A percentile compares a stretch with the other conserved stretches of the same genome.
phyloP scores from a whole-genome alignment of 1,284 basidiomycete species.

The Apiotrichum sp. region DNA sequence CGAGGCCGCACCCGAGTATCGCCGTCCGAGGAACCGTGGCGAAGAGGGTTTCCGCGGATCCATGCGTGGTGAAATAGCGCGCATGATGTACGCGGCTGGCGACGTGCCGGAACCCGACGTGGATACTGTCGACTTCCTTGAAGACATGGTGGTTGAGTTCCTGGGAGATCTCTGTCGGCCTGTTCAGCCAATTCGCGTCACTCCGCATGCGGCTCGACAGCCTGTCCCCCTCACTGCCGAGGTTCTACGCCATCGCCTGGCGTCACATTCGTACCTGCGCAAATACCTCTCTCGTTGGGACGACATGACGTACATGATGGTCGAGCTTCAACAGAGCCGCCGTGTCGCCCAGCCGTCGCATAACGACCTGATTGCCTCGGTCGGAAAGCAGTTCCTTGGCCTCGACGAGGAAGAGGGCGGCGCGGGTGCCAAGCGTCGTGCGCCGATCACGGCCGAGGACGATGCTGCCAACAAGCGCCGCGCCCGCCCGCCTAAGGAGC shows the following conservation, averaged over 20 bases:
- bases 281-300: conserved; percentile 43
- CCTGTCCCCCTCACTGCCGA: conserved; percentile 25
- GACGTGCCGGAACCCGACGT: conserved; percentile 36
- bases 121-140: conserved; percentile 41
- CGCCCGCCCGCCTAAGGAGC: conserved; percentile 15
- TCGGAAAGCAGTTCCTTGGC: conserved; percentile 35
- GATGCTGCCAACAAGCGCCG: conserved; percentile 15
- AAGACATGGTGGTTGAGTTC: conserved; percentile 40
- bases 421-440: conserved; percentile 10
- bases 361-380: conserved; percentile 30
- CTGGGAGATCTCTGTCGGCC: conserved; percentile 40
- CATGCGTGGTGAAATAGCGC: conserved; percentile 40
- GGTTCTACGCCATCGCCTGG: conserved; percentile 35
- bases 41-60: conserved; percentile 32
- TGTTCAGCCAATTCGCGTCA: conserved; percentile 24
- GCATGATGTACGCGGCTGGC: conserved; percentile 42
- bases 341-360: conserved; percentile 24
- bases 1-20: neutral
- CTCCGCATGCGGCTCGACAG: conserved; percentile 12
- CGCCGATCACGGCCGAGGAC: neutral
- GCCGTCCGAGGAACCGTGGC: conserved; percentile 1
- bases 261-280: conserved; percentile 21
- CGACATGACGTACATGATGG: conserved; percentile 35
- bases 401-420: conserved; percentile 20
- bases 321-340: conserved; percentile 23